Conservation (phyloP, 805 yeast genomes). For the Nakazawaea peltata region DNA sequence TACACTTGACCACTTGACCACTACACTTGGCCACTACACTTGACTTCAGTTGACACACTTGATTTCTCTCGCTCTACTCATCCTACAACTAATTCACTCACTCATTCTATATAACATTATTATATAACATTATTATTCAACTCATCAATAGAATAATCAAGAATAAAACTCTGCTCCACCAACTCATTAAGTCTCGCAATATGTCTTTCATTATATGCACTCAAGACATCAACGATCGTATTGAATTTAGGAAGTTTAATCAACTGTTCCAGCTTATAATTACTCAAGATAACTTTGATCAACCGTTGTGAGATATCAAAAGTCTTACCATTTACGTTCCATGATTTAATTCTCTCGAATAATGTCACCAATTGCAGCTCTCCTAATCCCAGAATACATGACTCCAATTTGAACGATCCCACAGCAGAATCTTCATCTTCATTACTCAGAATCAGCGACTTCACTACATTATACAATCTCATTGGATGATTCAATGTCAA, state of each 20-base stretch:
- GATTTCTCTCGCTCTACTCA: too few species aligned
- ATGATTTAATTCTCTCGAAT: constrained; percentile 76
- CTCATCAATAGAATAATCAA: constrained; percentile 78
- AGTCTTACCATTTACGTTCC: constrained; percentile 87
- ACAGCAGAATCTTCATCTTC: constrained; percentile 41
- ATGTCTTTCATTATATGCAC: constrained; percentile 89
- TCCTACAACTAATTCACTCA: too few species aligned
- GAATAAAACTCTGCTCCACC: constrained; percentile 74
- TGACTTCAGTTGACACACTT: too few species aligned
- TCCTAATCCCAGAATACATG: constrained; percentile 47
- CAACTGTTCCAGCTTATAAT: constrained; percentile 46
- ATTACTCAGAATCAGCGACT: constrained; percentile 44
- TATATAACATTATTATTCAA: constrained; percentile 49
- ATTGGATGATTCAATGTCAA: constrained; percentile 84
- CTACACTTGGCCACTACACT: too few species aligned
- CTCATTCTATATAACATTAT: background rate
- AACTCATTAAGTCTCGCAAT: constrained; percentile 66
- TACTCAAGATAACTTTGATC: constrained; percentile 53
- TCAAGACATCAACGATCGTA: constrained; percentile 59
- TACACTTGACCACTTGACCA: too few species aligned
- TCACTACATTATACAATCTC: constrained; percentile 73
- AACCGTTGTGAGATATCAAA: constrained; percentile 76
- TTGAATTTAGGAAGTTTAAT: constrained; percentile 62
- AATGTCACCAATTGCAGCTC: constrained; percentile 52
- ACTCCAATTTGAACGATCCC: constrained; percentile 56